phyloP scores from a whole-genome alignment of 768 basidiomycete genomes.

The button mushroom (Agaricus bisporus) region DNA sequence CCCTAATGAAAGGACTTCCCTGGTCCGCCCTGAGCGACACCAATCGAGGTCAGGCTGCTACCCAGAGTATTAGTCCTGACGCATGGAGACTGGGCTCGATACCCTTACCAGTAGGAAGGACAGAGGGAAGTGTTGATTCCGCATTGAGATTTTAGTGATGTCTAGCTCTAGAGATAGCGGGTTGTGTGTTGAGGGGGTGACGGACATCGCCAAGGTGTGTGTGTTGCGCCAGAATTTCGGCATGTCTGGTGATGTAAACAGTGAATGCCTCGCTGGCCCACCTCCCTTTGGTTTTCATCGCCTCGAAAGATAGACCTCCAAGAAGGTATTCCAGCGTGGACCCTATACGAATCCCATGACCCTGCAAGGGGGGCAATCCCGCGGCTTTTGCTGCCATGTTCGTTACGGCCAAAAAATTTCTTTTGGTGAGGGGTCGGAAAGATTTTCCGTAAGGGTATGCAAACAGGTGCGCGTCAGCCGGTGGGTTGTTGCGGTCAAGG shows the following conservation, averaged over 20 bases:
- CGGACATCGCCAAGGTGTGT: conserved; percentile 1
- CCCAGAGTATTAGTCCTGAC: neutral
- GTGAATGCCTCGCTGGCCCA: conserved; percentile 17
- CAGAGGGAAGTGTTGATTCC: neutral
- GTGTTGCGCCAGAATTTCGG: conserved; percentile 15
- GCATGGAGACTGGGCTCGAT: neutral
- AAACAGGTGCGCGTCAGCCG: conserved; percentile 11
- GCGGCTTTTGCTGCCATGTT: conserved; percentile 9
- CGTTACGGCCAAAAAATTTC: conserved; percentile 17
- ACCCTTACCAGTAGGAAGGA: neutral
- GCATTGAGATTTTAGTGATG: neutral
- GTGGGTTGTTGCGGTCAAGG: conserved; percentile 18
- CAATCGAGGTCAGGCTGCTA: neutral
- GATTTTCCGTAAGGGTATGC: neutral
- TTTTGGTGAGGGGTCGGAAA: conserved; percentile 19
- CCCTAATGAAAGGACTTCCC: neutral
- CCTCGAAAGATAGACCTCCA: conserved; percentile 25
- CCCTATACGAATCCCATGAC: conserved; percentile 23
- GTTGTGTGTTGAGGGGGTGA: too few relatives aligned
- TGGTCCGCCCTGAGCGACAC: neutral
- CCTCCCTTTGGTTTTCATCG: conserved; percentile 25
- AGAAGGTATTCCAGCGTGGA: conserved; percentile 31
- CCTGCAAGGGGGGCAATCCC: conserved; percentile 12
- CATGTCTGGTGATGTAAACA: conserved; percentile 13
- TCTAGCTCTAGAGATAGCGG: neutral